Evolutionary conservation across 2,329 filamentous ascomycete species (phyloP), one percentile per base, ranked within the genome.

Genomic region (Colletotrichum spaethianum): DNA sequence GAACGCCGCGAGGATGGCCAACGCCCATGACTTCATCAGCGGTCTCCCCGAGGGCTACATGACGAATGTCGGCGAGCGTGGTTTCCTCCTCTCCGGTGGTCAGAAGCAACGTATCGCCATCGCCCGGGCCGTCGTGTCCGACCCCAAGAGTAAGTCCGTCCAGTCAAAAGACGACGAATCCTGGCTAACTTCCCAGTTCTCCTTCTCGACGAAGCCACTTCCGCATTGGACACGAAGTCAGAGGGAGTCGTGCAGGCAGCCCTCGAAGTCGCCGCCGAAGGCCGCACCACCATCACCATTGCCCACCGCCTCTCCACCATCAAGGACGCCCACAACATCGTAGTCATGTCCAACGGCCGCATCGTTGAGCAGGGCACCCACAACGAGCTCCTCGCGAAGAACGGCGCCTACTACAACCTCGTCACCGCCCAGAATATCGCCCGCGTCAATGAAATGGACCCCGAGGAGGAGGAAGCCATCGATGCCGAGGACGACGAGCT

Each of bases 21-120:
- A 98, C 76, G 96, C 96, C 1, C 95, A 98, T 79, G 95, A 97
- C 75, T 99, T 99, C 79, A 92, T 99, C 75, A 89, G 86, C 7
- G 83, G 88, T 16, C 88, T 98, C 1, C 95, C 96, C 0, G 93
- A 98, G 76, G 93, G 93, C 2, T 98, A 98, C 77, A 90, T 98
- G 75, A 98, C 96, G 0, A 92, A 97, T 75, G 96, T 98, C n/a
- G 96, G 96, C 68, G 95, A 98, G 82, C 92, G 95, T 74, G 96
- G 96, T 12, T 97, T 98, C 80, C 84, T 98, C 63, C 87, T 99
- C 11, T 97, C 94, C 67, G 96, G 96, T 80, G 96, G 96, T 44
- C 96, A 99, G 83, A 98, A 98, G 82, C 96, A 98, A 83, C 94
- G 96, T 76, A 97, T 98, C 78, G 95, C 96, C 16, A 98, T 98